A percentile compares a stretch with the other conserved stretches of the same genome.
phyloP scores from a whole-genome alignment of 2,329 filamentous ascomycete species.

The Cytospora mali region DNA sequence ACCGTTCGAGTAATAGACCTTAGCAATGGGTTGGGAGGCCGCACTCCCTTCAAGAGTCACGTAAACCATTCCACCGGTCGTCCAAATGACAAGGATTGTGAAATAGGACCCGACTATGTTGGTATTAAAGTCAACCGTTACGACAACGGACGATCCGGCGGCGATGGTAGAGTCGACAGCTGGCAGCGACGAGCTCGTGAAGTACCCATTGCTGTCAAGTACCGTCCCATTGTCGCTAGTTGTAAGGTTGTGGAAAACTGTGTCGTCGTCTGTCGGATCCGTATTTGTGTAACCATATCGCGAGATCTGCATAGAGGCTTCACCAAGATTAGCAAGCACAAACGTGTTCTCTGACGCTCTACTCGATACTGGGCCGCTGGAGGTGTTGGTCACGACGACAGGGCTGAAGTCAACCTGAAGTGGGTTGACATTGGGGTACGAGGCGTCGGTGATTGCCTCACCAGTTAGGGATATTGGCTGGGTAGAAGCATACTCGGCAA shows the following conservation, averaged over 20 bases:
- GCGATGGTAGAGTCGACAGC: slow-evolving; percentile 36
- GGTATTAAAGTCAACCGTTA: slow-evolving; percentile 40
- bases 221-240: not conserved
- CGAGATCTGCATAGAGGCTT: not conserved
- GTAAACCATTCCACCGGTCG: slow-evolving; percentile 39
- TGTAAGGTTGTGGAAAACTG: slow-evolving; percentile 1
- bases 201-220: slow-evolving; percentile 25
- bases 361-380: not conserved
- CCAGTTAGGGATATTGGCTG: slow-evolving; percentile 44
- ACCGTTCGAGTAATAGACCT: slow-evolving; percentile 39
- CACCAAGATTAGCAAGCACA: slow-evolving; percentile 9
- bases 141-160: slow-evolving; percentile 36
- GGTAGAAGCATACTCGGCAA: slow-evolving; percentile 39
- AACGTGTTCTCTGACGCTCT: slow-evolving; percentile 6
- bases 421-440: slow-evolving; percentile 42
- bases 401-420: slow-evolving; percentile 44
- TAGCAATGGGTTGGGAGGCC: slow-evolving; percentile 39
- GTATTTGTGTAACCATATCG: slow-evolving; percentile 12
- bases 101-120: slow-evolving; percentile 38
- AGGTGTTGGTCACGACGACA: slow-evolving; percentile 34
- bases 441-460: slow-evolving; percentile 40
- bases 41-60: slow-evolving; percentile 40
- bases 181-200: slow-evolving; percentile 37
- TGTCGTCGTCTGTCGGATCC: slow-evolving; percentile 5
- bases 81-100: slow-evolving; percentile 41